Evolutionary conservation across 2,329 filamentous ascomycete species (phyloP).

Genomic region (Trichocomaceae sp.): DNA sequence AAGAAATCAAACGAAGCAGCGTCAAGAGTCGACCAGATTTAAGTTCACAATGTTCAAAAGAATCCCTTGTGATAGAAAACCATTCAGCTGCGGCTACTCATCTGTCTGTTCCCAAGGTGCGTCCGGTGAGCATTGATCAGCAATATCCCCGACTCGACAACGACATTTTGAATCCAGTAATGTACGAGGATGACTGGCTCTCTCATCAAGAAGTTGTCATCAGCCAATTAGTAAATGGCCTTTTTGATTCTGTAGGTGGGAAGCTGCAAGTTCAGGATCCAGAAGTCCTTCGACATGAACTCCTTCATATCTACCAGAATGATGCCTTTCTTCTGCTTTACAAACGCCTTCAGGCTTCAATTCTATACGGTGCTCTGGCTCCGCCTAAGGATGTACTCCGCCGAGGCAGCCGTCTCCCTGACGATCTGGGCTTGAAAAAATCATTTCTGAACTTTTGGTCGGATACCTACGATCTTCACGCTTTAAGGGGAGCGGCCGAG

Average conservation of each 20-base stretch:
- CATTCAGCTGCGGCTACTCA: slow-evolving; percentile 19
- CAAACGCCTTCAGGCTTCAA: slow-evolving; percentile 52
- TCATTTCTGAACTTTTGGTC: slow-evolving; percentile 54
- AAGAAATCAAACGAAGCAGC: background rate
- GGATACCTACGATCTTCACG: slow-evolving; percentile 49
- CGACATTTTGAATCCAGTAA: slow-evolving; percentile 48
- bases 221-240: slow-evolving; percentile 53
- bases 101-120: slow-evolving; percentile 27
- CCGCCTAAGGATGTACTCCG: slow-evolving; percentile 48
- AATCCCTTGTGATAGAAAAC: slow-evolving; percentile 12
- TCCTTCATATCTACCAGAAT: slow-evolving; percentile 51
- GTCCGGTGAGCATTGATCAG: slow-evolving; percentile 18
- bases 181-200: slow-evolving; percentile 60
- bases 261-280: slow-evolving; percentile 19
- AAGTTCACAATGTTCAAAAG: background rate
- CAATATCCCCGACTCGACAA: slow-evolving; percentile 50
- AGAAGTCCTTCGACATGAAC: slow-evolving; percentile 38
- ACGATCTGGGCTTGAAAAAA: slow-evolving; percentile 53
- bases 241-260: slow-evolving; percentile 40
- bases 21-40: background rate
- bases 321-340: slow-evolving; percentile 46
- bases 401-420: slow-evolving; percentile 42
- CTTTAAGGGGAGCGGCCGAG: slow-evolving; percentile 50
- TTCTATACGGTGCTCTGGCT: slow-evolving; percentile 52
- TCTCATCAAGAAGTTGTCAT: slow-evolving; percentile 56